phyloP scores from a whole-genome alignment of 805 yeast genomes.

The Saccharomycopsis guyanensis region DNA sequence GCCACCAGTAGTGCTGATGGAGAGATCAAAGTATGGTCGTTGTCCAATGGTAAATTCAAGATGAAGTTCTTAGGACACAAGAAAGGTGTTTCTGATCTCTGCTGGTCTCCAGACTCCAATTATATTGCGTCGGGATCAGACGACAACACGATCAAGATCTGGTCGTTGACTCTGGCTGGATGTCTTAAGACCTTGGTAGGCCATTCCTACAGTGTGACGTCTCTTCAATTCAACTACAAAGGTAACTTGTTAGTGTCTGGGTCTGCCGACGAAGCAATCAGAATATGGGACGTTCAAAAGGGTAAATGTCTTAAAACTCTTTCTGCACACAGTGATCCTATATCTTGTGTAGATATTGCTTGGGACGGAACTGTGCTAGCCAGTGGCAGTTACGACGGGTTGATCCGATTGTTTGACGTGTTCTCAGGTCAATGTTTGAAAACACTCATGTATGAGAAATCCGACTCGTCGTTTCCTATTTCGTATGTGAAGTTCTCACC shows the following conservation, averaged over 20 bases:
- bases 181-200: constrained; percentile 44
- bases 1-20: constrained; percentile 57
- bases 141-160: constrained; percentile 70
- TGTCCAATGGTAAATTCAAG: constrained; percentile 30
- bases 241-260: constrained; percentile 80
- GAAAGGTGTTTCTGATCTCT: constrained; percentile 64
- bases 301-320: constrained; percentile 70
- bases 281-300: constrained; percentile 77
- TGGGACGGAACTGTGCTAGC: constrained; percentile 76
- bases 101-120: constrained; percentile 68
- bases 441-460: constrained; percentile 71
- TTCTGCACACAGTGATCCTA: constrained; percentile 91
- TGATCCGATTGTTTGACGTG: constrained; percentile 80
- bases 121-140: constrained; percentile 81
- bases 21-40: constrained; percentile 51
- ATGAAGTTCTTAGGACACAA: constrained; percentile 47
- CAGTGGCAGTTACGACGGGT: constrained; percentile 87
- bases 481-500: constrained; percentile 67
- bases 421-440: constrained; percentile 87
- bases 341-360: constrained; percentile 64
- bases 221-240: constrained; percentile 59
- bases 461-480: constrained; percentile 71
- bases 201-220: constrained; percentile 79
- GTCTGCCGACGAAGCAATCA: constrained; percentile 82
- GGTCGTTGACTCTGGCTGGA: constrained; percentile 50